A percentile compares a stretch with the other conserved stretches of the same genome.
phyloP scores from a whole-genome alignment of 331 rosid species.

The Quercus lobata region DNA sequence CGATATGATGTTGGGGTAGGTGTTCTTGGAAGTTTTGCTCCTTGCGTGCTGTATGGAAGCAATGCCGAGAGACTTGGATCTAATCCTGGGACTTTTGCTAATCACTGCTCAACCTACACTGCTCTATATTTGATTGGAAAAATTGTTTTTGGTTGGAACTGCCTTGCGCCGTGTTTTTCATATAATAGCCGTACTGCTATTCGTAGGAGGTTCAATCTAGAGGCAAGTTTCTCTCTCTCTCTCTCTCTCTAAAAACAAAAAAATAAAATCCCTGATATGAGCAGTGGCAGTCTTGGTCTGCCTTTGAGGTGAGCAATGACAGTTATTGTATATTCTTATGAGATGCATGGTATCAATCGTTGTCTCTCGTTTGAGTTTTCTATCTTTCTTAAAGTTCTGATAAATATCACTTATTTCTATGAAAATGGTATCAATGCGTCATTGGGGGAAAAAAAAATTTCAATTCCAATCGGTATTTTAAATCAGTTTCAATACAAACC shows the following conservation, averaged over 20 bases:
- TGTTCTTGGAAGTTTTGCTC: slow-evolving; percentile 92
- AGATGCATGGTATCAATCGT: no score
- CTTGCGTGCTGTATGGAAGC: slow-evolving; percentile 92
- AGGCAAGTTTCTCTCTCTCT: slow-evolving; percentile 56
- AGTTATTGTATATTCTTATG: no score
- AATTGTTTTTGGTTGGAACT: slow-evolving; percentile 65
- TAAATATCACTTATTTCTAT: not conserved
- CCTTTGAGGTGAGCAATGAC: not conserved
- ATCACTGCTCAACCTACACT: slow-evolving; percentile 70
- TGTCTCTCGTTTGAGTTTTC: not conserved
- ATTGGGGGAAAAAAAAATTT: not conserved
- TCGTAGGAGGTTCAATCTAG: slow-evolving; percentile 84
- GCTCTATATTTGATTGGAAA: slow-evolving; percentile 71
- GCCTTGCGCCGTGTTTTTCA: slow-evolving; percentile 82
- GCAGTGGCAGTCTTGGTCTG: not conserved
- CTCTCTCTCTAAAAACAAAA: not conserved
- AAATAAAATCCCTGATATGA: not conserved
- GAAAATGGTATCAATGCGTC: not conserved
- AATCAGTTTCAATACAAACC: no score
- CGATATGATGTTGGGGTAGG: slow-evolving; percentile 39
- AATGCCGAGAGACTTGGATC: slow-evolving; percentile 83
- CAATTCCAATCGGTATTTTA: not conserved
- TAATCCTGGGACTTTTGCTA: slow-evolving; percentile 65
- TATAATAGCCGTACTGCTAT: slow-evolving; percentile 72
- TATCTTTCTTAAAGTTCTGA: not conserved